These are phyloP conservation scores for Papilionanthe hybrid DNA, from an alignment of 116 monocot species.

Conservation along the genomic window DNA sequence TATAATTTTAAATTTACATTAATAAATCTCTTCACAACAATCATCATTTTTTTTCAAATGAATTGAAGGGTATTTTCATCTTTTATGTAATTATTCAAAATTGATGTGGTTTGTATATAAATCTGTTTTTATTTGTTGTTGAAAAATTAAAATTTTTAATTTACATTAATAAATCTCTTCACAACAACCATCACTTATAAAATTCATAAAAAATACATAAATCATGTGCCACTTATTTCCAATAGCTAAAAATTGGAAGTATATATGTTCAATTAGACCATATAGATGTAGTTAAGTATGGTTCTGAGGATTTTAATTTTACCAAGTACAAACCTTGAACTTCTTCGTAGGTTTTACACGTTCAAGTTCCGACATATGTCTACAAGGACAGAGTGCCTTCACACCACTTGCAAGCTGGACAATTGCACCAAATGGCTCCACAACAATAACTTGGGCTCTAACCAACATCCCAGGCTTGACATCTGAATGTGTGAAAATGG, in stretches of 20 bases:
- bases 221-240: neutral
- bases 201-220: neutral
- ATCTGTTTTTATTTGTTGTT: too few species aligned
- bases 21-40: too few species aligned
- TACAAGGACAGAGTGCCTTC: slow-evolving; percentile 89
- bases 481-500: slow-evolving; percentile 91
- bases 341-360: slow-evolving; percentile 77
- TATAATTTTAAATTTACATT: too few species aligned
- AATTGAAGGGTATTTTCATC: too few species aligned
- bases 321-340: slow-evolving; percentile 60
- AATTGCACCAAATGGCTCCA: slow-evolving; percentile 73
- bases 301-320: neutral
- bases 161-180: too few species aligned
- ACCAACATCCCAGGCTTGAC: slow-evolving; percentile 92
- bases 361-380: slow-evolving; percentile 95
- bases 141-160: too few species aligned
- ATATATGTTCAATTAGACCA: neutral
- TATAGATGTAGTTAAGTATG: neutral
- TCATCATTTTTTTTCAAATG: too few species aligned
- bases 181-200: too few species aligned
- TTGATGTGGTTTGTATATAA: too few species aligned
- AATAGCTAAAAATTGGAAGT: neutral
- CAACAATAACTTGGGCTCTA: slow-evolving; percentile 71
- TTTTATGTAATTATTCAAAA: too few species aligned
- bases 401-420: slow-evolving; percentile 86